Evolutionary conservation across 2,329 filamentous ascomycete genomes (phyloP), one percentile per base, ranked within the genome.

Genomic region (Penicillium hesseltinei): DNA sequence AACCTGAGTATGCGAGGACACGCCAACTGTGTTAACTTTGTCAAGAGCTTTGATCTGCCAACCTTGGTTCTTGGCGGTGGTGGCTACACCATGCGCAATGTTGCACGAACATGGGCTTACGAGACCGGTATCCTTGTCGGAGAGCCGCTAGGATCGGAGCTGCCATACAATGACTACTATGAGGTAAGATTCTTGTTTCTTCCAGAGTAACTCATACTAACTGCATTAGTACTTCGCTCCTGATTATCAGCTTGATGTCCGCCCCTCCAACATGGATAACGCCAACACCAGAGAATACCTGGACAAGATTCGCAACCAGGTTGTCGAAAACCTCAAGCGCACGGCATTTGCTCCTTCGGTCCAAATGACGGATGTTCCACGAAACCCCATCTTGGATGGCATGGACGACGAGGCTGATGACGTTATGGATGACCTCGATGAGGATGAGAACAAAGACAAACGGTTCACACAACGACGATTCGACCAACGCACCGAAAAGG

Each of bases 101-200:
- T 83, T 50, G 78, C 81, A 44, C 80, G 85, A 48, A 88, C 85
- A 1, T 87, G 84, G 85, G 80, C 80, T 23, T 84, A 80, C 66
- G 78, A 97, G 85, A 89, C 77, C 65, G 93, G 93, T 63, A 84
- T 92, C 57, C 82, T 97, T 9, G 90, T 97, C 21, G 90, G 90
- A 29, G 86, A 92, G 59, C 83, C 90, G 31, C 90, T 97, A 83
- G 83, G 86, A 11, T 83, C 88, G 5, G 87, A 90, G n/a, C 81
- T 97, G 40, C 93, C 93, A 0, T 97, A 92, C 75, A 97, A 96
- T 62, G 93, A 97, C 78, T 97, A 97, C 75, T 97, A 97, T 70
- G 86, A 88, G 72, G 82, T 83, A 71, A 67, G 75, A 43, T 13
- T 35, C n/a, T 39, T 44, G 21, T 44, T 50, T 21, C 10, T 46